Percentiles rank a stretch among this genome's conserved stretches.
These are phyloP conservation scores for Lophiostoma macrostomum DNA, from an alignment of 495 filamentous ascomycete genomes.

Conservation along the genomic window DNA sequence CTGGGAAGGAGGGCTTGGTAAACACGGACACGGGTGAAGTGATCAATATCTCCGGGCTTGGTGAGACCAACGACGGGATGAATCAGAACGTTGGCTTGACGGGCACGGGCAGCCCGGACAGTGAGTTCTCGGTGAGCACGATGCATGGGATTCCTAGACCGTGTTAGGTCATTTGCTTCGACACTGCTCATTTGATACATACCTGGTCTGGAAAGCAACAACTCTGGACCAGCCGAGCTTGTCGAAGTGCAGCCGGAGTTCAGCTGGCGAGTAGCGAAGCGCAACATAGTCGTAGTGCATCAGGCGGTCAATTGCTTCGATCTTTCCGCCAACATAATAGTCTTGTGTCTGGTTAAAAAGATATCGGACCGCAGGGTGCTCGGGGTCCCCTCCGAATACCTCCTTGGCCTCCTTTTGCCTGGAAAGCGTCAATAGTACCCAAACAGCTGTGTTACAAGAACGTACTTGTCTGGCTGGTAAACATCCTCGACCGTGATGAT, in stretches of 20 bases:
- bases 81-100: conserved; percentile 97
- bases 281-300: conserved; percentile 99
- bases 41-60: conserved; percentile 98
- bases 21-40: conserved; percentile 98
- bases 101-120: conserved; percentile 88
- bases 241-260: conserved; percentile 94
- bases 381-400: conserved; percentile 90
- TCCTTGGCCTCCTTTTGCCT: conserved; percentile 85
- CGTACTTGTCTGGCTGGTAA: conserved; percentile 94
- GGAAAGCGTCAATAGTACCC: conserved; percentile 37
- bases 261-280: conserved; percentile 91
- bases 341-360: conserved; percentile 75
- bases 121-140: conserved; percentile 96
- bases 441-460: conserved; percentile 11
- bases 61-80: conserved; percentile 98
- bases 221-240: conserved; percentile 97
- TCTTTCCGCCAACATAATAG: conserved; percentile 90
- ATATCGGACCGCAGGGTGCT: conserved; percentile 90
- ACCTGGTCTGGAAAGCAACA: conserved; percentile 92
- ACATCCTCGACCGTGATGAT: conserved; percentile 95
- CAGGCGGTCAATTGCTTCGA: conserved; percentile 88
- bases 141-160: conserved; percentile 87
- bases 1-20: conserved; percentile 95
- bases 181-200: neutral
- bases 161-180: conserved; percentile 16